Conservation (phyloP, 352 stramenopile genomes). For the Elongisporangium prolatum region DNA sequence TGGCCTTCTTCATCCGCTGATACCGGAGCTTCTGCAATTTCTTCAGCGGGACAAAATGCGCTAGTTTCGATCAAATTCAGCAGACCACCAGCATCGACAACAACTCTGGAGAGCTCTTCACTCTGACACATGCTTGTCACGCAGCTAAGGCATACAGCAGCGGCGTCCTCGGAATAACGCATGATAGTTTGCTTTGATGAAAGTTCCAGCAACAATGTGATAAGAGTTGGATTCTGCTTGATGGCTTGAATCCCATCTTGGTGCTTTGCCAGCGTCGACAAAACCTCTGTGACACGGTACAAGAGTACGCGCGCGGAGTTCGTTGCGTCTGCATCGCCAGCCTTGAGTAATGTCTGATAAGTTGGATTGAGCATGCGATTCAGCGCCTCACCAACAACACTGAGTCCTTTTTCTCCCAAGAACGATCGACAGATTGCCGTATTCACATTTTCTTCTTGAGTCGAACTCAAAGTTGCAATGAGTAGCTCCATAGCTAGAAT, state of each 20-base stretch:
- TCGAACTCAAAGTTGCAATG: slow-evolving; percentile 45
- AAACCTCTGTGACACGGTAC: slow-evolving; percentile 62
- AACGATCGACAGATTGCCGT: slow-evolving; percentile 46
- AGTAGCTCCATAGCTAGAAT: slow-evolving; percentile 71
- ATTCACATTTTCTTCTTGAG: slow-evolving; percentile 46
- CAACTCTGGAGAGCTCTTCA: slow-evolving; percentile 40
- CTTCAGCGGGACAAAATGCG: slow-evolving; percentile 55
- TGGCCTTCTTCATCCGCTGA: slow-evolving; percentile 20
- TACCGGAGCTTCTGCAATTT: slow-evolving; percentile 15
- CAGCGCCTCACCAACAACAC: slow-evolving; percentile 45
- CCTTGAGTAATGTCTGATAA: slow-evolving; percentile 63
- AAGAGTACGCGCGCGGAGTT: slow-evolving; percentile 61
- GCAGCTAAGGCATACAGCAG: slow-evolving; percentile 52
- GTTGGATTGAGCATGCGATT: slow-evolving; percentile 66
- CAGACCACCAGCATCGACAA: slow-evolving; percentile 63
- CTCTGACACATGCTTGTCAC: slow-evolving; percentile 59
- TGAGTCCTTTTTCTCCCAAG: slow-evolving; percentile 46
- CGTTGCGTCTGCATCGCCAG: slow-evolving; percentile 14
- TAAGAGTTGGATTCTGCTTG: slow-evolving; percentile 46
- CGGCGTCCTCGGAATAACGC: slow-evolving; percentile 52
- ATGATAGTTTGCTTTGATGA: slow-evolving; percentile 55
- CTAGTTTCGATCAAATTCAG: slow-evolving; percentile 64
- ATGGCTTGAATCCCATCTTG: slow-evolving; percentile 39
- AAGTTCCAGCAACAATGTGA: slow-evolving; percentile 57
- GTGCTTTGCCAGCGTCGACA: slow-evolving; percentile 43